Conservation (phyloP, 768 basidiomycete species). For the Mycena vulgaris region DNA sequence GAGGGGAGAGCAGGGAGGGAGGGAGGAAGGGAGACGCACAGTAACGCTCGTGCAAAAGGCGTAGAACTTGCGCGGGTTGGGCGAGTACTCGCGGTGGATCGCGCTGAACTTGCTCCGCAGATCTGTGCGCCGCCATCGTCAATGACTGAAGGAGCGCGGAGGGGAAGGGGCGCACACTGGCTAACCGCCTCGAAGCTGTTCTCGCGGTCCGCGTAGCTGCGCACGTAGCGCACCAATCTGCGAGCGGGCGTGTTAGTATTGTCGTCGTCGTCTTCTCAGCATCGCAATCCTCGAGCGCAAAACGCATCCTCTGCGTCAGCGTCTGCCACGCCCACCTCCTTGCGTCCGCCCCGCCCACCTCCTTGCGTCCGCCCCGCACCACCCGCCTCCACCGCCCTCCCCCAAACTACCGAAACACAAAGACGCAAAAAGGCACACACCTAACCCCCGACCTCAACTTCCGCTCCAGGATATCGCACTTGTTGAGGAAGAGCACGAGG, state of each 20-base stretch:
- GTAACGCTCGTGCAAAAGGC: slow-evolving; percentile 86
- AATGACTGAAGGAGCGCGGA: not conserved
- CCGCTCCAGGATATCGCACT: slow-evolving; percentile 84
- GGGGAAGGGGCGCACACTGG: slow-evolving; percentile 69
- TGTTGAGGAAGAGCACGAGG: slow-evolving; percentile 89
- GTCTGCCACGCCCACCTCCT: too few species aligned
- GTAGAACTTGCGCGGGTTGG: slow-evolving; percentile 82
- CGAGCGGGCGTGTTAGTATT: too few species aligned
- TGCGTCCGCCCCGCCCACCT: too few species aligned
- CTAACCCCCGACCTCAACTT: too few species aligned
- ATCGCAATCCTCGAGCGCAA: too few species aligned
- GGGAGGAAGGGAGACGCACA: slow-evolving; percentile 50
- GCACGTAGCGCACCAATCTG: slow-evolving; percentile 78
- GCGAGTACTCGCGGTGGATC: slow-evolving; percentile 84
- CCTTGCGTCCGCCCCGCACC: too few species aligned
- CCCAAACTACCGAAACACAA: too few species aligned
- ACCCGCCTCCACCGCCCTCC: too few species aligned
- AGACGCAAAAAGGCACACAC: too few species aligned
- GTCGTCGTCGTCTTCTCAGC: too few species aligned
- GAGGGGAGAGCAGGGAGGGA: not conserved
- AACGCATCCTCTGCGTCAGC: too few species aligned
- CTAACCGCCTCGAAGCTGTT: slow-evolving; percentile 81
- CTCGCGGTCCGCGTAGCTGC: slow-evolving; percentile 78
- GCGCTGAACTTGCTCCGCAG: slow-evolving; percentile 81
- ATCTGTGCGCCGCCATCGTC: slow-evolving; percentile 55